These are phyloP conservation scores for Ceraceosorus guamensis DNA, from an alignment of 1,284 basidiomycete genomes.

Conservation along the genomic window DNA sequence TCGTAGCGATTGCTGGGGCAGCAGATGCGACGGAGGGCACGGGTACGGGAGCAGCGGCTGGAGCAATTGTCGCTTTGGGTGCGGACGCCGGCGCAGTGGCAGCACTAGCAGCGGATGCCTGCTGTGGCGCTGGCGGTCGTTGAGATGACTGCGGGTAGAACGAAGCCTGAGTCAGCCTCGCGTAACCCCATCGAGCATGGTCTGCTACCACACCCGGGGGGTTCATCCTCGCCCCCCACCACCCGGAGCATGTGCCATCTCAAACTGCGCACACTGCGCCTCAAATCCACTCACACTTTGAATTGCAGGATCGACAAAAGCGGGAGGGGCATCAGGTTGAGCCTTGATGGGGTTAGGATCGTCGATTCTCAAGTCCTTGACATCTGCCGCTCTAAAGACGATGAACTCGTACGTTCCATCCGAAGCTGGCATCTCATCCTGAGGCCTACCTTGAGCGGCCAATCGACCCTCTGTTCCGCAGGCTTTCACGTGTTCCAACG, in stretches of 20 bases:
- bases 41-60: background rate
- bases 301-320: constrained; percentile 37
- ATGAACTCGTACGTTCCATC: constrained; percentile 55
- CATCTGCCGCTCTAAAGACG: constrained; percentile 49
- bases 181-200: no score
- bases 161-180: no score
- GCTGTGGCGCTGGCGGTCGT: background rate
- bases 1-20: background rate
- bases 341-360: constrained; percentile 38
- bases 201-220: no score
- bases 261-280: no score
- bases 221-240: no score
- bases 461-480: constrained; percentile 80
- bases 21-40: background rate
- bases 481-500: constrained; percentile 79
- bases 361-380: constrained; percentile 50
- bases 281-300: constrained; percentile 28
- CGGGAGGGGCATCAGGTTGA: constrained; percentile 17
- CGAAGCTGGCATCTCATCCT: constrained; percentile 48
- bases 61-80: background rate
- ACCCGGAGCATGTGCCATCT: no score
- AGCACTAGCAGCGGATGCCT: background rate
- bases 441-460: constrained; percentile 51
- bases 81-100: background rate
- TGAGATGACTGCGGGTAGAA: no score